Evolutionary conservation across 106 monocot species (phyloP).

Genomic region (Vanilla planifolia): DNA sequence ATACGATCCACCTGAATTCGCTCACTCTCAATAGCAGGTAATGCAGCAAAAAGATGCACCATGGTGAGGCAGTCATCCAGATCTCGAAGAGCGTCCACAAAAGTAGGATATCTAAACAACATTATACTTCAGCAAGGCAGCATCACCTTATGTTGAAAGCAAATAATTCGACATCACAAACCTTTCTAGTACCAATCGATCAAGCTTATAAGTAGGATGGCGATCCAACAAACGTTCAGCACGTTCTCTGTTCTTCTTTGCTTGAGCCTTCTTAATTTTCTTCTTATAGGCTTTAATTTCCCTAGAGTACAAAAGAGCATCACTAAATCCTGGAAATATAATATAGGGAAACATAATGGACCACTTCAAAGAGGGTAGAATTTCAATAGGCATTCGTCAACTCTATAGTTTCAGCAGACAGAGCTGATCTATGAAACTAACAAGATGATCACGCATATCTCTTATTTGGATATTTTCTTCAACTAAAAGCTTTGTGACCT

Average conservation of each 20-base stretch:
- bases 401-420: no score
- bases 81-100: slow-evolving; percentile 79
- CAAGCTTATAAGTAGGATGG: slow-evolving; percentile 75
- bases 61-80: slow-evolving; percentile 96
- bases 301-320: slow-evolving; percentile 21
- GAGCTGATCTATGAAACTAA: no score
- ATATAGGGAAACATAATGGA: not conserved
- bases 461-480: no score
- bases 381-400: not conserved
- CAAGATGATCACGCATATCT: no score
- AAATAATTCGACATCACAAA: slow-evolving; percentile 11
- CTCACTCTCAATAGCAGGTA: slow-evolving; percentile 78
- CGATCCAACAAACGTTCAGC: slow-evolving; percentile 50
- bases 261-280: slow-evolving; percentile 79
- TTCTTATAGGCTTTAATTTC: slow-evolving; percentile 69
- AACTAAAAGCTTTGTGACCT: no score
- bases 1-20: slow-evolving; percentile 77
- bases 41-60: slow-evolving; percentile 93
- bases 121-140: not conserved
- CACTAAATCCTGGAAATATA: not conserved
- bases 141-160: not conserved
- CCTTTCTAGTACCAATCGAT: slow-evolving; percentile 75
- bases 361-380: no score
- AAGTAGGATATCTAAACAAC: slow-evolving; percentile 71
- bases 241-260: slow-evolving; percentile 74